phyloP scores from a whole-genome alignment of 345 rosid species.

The Brassica nigra region DNA sequence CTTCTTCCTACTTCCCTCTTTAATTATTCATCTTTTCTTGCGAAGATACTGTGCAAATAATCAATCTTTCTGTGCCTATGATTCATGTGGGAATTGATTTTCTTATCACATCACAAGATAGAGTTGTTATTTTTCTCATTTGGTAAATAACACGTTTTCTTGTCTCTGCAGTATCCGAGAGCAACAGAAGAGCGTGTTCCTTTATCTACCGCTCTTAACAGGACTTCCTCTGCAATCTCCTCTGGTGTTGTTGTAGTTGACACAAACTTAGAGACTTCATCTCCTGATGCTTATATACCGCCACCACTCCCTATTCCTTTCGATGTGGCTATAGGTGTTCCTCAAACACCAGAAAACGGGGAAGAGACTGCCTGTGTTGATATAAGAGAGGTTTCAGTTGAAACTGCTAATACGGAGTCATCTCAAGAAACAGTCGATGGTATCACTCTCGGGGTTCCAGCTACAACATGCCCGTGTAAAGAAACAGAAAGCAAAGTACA shows the following conservation, averaged over 20 bases:
- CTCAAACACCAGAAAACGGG: slow-evolving; percentile 48
- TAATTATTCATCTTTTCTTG: not conserved
- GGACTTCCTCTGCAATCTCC: slow-evolving; percentile 37
- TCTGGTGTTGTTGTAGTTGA: slow-evolving; percentile 72
- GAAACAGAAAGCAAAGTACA: slow-evolving; percentile 54
- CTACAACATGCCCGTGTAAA: slow-evolving; percentile 53
- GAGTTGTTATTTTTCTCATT: not conserved
- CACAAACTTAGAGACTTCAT: slow-evolving; percentile 79
- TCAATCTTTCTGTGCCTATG: not conserved
- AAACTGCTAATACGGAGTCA: slow-evolving; percentile 49
- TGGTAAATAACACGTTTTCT: not conserved
- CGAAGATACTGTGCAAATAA: not conserved
- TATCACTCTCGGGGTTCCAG: slow-evolving; percentile 47
- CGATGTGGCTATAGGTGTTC: slow-evolving; percentile 54
- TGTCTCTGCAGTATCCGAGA: slow-evolving; percentile 59
- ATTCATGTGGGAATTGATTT: not conserved
- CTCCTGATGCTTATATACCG: slow-evolving; percentile 74
- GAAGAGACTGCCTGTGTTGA: slow-evolving; percentile 47
- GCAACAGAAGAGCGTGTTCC: slow-evolving; percentile 68
- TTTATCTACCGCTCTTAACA: slow-evolving; percentile 54
- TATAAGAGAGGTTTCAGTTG: slow-evolving; percentile 49
- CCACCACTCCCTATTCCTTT: slow-evolving; percentile 80
- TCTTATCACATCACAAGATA: not conserved
- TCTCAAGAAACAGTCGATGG: slow-evolving; percentile 51
- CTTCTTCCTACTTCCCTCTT: not conserved